Base-by-base conservation (phyloP, 1,284 basidiomycete genomes). In the Trichosporon sp. region DNA sequence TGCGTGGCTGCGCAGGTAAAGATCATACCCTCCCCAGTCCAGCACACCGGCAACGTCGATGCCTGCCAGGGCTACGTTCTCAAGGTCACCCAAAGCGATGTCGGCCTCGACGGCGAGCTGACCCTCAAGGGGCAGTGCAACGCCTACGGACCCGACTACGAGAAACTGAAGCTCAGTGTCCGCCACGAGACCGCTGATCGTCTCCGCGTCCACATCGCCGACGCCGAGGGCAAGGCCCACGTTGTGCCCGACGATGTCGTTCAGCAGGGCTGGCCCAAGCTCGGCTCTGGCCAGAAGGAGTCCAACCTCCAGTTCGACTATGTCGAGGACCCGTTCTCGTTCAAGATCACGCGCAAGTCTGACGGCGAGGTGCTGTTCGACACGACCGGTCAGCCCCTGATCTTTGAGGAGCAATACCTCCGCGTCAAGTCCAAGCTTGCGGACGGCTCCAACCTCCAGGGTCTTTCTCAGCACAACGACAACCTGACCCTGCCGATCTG, bases 391-490 rank as follows among this genome's bases (percentile, higher is more conserved):
- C 86, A 88, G 2, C 89, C 90, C 3, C 85, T 92, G 4, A 87
- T 92, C n/a, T 92, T 93, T 76, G 91, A 92, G 78, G 89, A 92
- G 11, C 92, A 92, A 80, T 93, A 91, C 78, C 85, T 93, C 16
- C 90, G 91, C 71, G 80, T 92, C 69, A 71, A 76, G 14, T 77
- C 76, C 4, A 68, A 74, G 1, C 65, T 84, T 3, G 77, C 81
- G 4, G 38, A 65, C 1, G 83, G 87, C 54, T 87, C 91, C 21
- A 92, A 93, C 76, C 86, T 93, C 63, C 92, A 92, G 74, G 92
- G 92, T 0, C 84, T 93, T 8, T 92, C 91, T 4, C 91, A 93
- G 63, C 66, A 68, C 48, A 71, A 68, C 46, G 70, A 71, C 66
- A 71, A 71, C 70, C 65, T 71, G n/a, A 71, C 66, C 61, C 85